Percentiles rank a stretch among this genome's conserved stretches.
phyloP scores from a whole-genome alignment of 208 protist species.

The Leishmania gerbilli region DNA sequence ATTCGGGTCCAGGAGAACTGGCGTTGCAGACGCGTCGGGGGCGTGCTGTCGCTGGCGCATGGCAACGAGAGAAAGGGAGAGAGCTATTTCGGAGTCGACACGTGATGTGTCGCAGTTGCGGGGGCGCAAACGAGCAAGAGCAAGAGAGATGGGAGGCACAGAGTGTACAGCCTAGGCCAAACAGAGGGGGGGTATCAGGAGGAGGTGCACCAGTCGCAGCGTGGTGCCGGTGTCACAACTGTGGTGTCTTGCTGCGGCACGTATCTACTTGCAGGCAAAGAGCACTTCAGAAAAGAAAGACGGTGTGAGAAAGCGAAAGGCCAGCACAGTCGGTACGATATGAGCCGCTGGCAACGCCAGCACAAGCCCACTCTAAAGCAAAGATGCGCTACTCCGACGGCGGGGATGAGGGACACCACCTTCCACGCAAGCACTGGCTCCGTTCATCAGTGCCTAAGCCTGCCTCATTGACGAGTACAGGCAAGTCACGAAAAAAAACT shows the following conservation, averaged over 20 bases:
- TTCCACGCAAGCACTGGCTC: background rate
- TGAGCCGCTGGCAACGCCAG: background rate
- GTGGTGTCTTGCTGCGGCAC: background rate
- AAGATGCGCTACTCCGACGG: background rate
- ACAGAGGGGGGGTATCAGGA: background rate
- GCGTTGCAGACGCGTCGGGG: background rate
- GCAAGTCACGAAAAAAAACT: no score
- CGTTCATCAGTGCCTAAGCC: background rate
- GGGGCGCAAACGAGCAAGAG: background rate
- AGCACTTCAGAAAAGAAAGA: background rate
- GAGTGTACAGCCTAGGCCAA: background rate
- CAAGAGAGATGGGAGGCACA: background rate
- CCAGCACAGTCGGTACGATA: background rate
- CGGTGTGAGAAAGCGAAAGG: background rate
- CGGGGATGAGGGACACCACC: no score
- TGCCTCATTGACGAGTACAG: background rate
- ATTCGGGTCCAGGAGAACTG: constrained; percentile 8
- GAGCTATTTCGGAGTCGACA: background rate
- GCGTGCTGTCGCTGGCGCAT: background rate
- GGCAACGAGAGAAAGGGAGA: background rate
- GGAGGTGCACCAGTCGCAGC: background rate
- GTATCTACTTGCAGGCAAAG: background rate
- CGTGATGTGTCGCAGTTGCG: background rate
- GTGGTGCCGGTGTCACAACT: background rate
- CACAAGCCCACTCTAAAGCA: background rate